These are phyloP conservation scores for Schwanniomyces vanrijiae DNA, from an alignment of 805 yeast species.

Conservation along the genomic window DNA sequence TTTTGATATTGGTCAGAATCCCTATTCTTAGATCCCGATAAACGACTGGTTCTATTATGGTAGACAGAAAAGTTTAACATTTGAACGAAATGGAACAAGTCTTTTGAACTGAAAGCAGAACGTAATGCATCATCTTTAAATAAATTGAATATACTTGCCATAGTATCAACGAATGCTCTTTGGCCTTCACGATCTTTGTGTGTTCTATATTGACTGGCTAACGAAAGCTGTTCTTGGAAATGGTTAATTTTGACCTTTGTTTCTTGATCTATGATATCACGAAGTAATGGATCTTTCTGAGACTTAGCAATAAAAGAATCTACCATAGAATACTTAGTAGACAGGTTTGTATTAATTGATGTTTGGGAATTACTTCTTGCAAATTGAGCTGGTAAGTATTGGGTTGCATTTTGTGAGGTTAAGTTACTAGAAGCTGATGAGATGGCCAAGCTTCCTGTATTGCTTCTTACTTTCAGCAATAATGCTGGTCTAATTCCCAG, in stretches of 20 bases:
- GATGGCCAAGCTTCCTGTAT: constrained; percentile 12
- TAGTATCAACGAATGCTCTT: constrained; percentile 15
- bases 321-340: constrained; percentile 10
- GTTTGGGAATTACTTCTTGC: constrained; percentile 20
- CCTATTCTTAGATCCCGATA: constrained; percentile 32
- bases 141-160: constrained; percentile 15
- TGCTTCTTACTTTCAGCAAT: constrained; percentile 36
- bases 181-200: constrained; percentile 13
- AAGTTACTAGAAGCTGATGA: constrained; percentile 4
- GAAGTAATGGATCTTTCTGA: constrained; percentile 21
- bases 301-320: constrained; percentile 19
- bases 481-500: constrained; percentile 36
- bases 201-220: constrained; percentile 18
- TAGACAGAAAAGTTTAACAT: constrained; percentile 25
- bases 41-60: constrained; percentile 30
- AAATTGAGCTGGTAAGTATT: constrained; percentile 9
- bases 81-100: constrained; percentile 21
- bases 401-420: constrained; percentile 5
- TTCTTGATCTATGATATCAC: constrained; percentile 19
- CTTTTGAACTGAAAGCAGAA: constrained; percentile 14
- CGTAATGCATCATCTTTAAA: constrained; percentile 23
- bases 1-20: constrained; percentile 35
- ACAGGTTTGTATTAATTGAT: constrained; percentile 2
- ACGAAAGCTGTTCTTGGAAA: constrained; percentile 28
- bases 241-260: constrained; percentile 19